Conservation (phyloP, 805 yeast genomes). For the Candida vartiovaarae region DNA sequence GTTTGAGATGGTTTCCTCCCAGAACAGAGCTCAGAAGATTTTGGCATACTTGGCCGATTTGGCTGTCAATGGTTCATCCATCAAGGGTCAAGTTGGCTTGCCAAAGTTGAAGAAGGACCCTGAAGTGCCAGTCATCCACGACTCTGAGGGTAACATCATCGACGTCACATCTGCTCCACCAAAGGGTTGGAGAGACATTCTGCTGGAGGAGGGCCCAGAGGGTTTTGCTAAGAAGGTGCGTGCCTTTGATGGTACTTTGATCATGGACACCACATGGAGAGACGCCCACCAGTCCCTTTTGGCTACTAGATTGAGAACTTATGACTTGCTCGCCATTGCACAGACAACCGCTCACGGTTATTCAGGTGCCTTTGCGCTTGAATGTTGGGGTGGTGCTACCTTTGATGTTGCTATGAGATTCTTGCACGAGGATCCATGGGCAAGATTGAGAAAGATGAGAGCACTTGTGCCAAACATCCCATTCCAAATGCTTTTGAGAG, state of each 20-base stretch:
- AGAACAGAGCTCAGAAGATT: conserved; percentile 94
- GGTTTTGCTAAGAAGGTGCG: conserved; percentile 87
- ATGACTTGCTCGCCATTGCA: conserved; percentile 87
- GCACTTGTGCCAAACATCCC: conserved; percentile 95
- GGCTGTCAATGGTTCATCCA: conserved; percentile 92
- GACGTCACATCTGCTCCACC: conserved; percentile 51
- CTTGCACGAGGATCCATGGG: conserved; percentile 99
- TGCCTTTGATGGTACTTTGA: conserved; percentile 72
- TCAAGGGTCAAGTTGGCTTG: conserved; percentile 89
- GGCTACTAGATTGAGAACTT: conserved; percentile 96
- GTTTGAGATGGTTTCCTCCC: conserved; percentile 90
- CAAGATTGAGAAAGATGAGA: conserved; percentile 81
- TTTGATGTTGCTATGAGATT: conserved; percentile 98
- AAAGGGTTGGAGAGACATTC: conserved; percentile 87
- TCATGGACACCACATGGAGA: conserved; percentile 99
- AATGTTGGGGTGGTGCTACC: conserved; percentile 99
- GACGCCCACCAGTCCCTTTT: conserved; percentile 97
- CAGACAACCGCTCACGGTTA: conserved; percentile 89
- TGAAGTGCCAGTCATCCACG: conserved; percentile 64
- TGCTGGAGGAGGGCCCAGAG: conserved; percentile 81
- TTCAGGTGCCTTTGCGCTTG: conserved; percentile 87
- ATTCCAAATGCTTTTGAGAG: conserved; percentile 98
- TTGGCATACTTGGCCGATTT: conserved; percentile 87
- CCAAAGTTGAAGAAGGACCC: conserved; percentile 81
- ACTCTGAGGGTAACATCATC: conserved; percentile 50